Evolutionary conservation across 83 land plant species (phyloP), one percentile per base, ranked within the genome.

Genomic region (Picea engelmannii): DNA sequence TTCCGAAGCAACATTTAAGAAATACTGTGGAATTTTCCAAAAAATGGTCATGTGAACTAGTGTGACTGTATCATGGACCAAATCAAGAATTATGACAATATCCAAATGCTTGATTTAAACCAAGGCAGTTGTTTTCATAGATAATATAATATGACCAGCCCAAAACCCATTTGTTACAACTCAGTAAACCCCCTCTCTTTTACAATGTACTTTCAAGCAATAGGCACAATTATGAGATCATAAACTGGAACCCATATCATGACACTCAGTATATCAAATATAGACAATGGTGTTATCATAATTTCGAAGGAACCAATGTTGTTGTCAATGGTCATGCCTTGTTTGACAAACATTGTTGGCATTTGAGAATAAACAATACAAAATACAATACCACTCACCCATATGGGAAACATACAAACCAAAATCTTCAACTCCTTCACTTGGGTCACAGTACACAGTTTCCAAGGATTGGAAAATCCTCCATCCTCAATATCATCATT

Each of bases 81-180:
- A 38, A 38, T 38, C 40, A 38, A 38, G 40, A 38, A 3, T 38
- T 38, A 3, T 38, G 5, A 38, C 40, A 38, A 38, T 38, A 38
- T 38, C 40, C 40, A 38, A 38, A 38, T 4, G 40, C 40, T 52
- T 82, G 25, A 85, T 81, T 76, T 93, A 93, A 9, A 93, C 93
- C 66, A 91, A 1, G 42, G 93, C 93, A 25, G 93, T 92, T 42
- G 85, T 86, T 13, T 79, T 65, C 91, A 91, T 89, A 62, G 85
- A 67, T 0, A 86, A 15, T 52, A 83, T 17, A 87, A 87, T 59
- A 88, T 73, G 49, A 89, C 80, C 52, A 89, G 88, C 59, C 89
- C 93, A n/a, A 86, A 80, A 66, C 91, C 91, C 80, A 89, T 85
- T 24, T 86, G 61, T 79, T 90, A 87, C 59, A 90, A 40, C 69